A percentile compares a stretch with the other conserved stretches of the same genome.
These are phyloP conservation scores for Monosporascus sp. DNA, from an alignment of 2,329 filamentous ascomycete genomes.

Conservation along the genomic window DNA sequence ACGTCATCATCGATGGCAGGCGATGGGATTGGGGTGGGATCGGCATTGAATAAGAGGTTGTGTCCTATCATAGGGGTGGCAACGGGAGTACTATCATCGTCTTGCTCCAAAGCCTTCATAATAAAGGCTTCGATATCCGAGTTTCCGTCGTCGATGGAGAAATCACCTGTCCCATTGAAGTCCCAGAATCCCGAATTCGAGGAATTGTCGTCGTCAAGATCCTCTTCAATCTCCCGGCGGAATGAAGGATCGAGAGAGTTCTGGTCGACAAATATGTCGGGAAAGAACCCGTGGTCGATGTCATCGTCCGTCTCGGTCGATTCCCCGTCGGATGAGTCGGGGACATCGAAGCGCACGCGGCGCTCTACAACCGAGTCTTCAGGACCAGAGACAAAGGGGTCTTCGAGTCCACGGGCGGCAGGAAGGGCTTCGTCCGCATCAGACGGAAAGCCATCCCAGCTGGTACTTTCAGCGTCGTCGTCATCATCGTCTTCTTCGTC, in stretches of 20 bases:
- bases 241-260: slow-evolving; percentile 67
- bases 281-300: slow-evolving; percentile 58
- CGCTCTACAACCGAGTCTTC: slow-evolving; percentile 39
- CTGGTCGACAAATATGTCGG: slow-evolving; percentile 74
- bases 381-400: slow-evolving; percentile 24
- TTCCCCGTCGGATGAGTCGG: slow-evolving; percentile 62
- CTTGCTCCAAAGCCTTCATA: slow-evolving; percentile 27
- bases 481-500: slow-evolving; percentile 35
- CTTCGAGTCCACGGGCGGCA: slow-evolving; percentile 29
- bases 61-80: slow-evolving; percentile 36
- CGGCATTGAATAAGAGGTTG: slow-evolving; percentile 22
- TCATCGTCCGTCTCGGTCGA: slow-evolving; percentile 60
- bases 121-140: slow-evolving; percentile 39
- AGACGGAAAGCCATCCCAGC: slow-evolving; percentile 52
- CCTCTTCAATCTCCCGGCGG: slow-evolving; percentile 67
- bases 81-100: slow-evolving; percentile 36
- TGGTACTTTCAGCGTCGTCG: slow-evolving; percentile 32
- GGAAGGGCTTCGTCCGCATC: slow-evolving; percentile 36
- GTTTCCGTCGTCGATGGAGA: slow-evolving; percentile 23
- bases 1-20: slow-evolving; percentile 31
- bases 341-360: slow-evolving; percentile 69
- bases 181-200: slow-evolving; percentile 61
- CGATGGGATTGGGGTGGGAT: slow-evolving; percentile 27
- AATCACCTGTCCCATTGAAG: slow-evolving; percentile 42
- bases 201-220: slow-evolving; percentile 49